Evolutionary conservation across 306 rosid species (phyloP).

Genomic region (Quercus variabilis): DNA sequence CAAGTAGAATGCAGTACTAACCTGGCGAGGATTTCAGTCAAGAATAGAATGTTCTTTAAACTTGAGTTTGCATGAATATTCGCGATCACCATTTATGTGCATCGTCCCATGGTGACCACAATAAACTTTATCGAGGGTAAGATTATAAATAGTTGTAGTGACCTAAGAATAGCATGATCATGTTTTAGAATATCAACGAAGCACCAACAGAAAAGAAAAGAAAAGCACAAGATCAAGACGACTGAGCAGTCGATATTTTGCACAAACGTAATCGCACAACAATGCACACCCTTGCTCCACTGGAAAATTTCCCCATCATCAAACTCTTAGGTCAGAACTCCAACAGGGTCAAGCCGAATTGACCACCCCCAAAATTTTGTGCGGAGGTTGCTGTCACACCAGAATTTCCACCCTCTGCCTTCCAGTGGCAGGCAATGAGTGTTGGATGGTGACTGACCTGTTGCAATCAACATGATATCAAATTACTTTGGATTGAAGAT

Average conservation of each 20-base stretch:
- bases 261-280: conserved; percentile 12
- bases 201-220: background rate
- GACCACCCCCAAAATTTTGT: background rate
- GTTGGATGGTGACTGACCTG: background rate
- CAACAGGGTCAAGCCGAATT: background rate
- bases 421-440: background rate
- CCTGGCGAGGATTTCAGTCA: conserved; percentile 98
- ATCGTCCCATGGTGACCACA: conserved; percentile 98
- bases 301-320: background rate
- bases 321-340: background rate
- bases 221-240: background rate
- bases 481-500: background rate
- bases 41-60: conserved; percentile 96
- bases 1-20: conserved; percentile 29
- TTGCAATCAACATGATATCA: conserved; percentile 24
- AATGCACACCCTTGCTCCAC: background rate
- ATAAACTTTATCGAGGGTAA: conserved; percentile 90
- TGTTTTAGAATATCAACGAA: background rate
- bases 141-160: conserved; percentile 95
- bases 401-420: background rate
- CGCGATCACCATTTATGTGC: conserved; percentile 81
- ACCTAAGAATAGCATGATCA: conserved; percentile 48
- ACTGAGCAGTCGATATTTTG: background rate
- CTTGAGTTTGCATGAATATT: conserved; percentile 80
- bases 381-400: background rate